Evolutionary conservation across 2,329 filamentous ascomycete species (phyloP).

Genomic region (Drechslerella coelobrocha): DNA sequence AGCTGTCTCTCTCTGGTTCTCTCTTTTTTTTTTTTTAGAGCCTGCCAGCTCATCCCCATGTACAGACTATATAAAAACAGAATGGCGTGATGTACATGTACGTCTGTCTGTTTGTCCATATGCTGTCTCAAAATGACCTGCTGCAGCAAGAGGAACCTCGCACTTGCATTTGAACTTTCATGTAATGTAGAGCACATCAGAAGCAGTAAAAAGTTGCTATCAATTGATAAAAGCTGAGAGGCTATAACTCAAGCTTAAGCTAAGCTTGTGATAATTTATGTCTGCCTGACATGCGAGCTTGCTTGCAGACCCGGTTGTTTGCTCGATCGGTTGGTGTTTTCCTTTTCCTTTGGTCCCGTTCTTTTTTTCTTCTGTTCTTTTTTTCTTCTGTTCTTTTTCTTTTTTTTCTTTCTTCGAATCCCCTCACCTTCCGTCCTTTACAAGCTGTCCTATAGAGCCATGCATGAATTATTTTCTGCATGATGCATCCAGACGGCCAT

Average conservation of each 20-base stretch:
- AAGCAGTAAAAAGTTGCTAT: too few species aligned
- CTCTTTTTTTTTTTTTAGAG: conserved; percentile 4
- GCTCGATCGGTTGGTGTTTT: too few species aligned
- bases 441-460: conserved; percentile 6
- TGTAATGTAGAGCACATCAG: too few species aligned
- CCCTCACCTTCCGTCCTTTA: conserved; percentile 1
- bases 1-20: too few species aligned
- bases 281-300: too few species aligned
- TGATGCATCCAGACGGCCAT: conserved; percentile 20
- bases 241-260: too few species aligned
- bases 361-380: neutral
- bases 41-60: conserved; percentile 46
- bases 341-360: too few species aligned
- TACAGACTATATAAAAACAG: conserved; percentile 30
- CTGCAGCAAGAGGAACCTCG: neutral
- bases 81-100: conserved; percentile 49
- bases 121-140: conserved; percentile 6
- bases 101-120: neutral
- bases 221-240: neutral
- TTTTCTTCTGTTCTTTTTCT: neutral
- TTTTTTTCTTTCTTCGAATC: neutral
- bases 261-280: too few species aligned
- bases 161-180: neutral
- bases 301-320: too few species aligned
- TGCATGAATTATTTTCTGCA: conserved; percentile 36